Conservation (phyloP, 495 filamentous ascomycete genomes). For the Aspergillus heteromorphus region DNA sequence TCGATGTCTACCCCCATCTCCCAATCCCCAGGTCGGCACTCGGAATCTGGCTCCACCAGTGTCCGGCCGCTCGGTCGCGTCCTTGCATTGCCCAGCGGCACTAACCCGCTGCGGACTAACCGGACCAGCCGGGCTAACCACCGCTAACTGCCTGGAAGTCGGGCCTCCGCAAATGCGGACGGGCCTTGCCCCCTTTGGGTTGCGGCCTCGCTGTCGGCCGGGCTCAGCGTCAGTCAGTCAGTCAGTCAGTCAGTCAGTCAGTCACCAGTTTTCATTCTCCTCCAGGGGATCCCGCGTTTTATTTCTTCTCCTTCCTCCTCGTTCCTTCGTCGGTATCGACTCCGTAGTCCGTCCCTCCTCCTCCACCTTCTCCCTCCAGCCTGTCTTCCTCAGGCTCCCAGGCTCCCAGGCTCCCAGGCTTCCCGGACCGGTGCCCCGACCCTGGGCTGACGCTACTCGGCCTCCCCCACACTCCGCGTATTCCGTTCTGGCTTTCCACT, state of each 20-base stretch:
- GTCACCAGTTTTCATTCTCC: too few relatives aligned
- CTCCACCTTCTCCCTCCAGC: not conserved
- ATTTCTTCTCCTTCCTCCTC: not conserved
- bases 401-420: slow-evolving; percentile 15
- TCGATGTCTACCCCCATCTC: too few relatives aligned
- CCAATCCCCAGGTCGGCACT: slow-evolving; percentile 25
- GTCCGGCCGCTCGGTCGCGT: slow-evolving; percentile 20
- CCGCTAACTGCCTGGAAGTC: slow-evolving; percentile 17
- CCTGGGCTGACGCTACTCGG: slow-evolving; percentile 17
- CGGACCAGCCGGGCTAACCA: too few relatives aligned
- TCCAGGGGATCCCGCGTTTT: too few relatives aligned
- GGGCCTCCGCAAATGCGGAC: slow-evolving; percentile 23
- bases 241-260: too few relatives aligned
- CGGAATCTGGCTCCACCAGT: slow-evolving; percentile 19
- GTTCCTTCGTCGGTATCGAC: not conserved
- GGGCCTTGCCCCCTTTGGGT: slow-evolving; percentile 6
- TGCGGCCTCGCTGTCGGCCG: not conserved
- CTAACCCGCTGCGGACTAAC: slow-evolving; percentile 21
- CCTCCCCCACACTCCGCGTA: slow-evolving; percentile 40
- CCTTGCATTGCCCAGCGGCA: slow-evolving; percentile 7
- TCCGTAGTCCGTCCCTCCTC: not conserved
- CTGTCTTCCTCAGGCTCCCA: not conserved
- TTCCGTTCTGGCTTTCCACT: slow-evolving; percentile 14
- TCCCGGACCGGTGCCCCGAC: slow-evolving; percentile 36
- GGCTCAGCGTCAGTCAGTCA: not conserved